These are phyloP conservation scores for Limonomyces culmigenus DNA, from an alignment of 1,284 basidiomycete species.

Conservation along the genomic window DNA sequence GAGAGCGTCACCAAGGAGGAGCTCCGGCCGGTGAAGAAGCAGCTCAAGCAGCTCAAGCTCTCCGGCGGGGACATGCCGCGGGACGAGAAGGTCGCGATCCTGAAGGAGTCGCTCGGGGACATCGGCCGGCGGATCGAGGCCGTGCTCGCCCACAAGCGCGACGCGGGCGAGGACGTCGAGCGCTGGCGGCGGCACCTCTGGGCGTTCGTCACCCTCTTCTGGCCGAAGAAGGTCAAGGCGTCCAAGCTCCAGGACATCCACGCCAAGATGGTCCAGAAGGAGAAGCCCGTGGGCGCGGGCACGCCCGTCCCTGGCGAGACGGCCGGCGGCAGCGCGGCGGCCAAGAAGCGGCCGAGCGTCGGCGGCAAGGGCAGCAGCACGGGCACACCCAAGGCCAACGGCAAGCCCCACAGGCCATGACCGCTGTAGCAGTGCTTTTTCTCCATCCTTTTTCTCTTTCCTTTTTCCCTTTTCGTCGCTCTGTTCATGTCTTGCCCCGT, in stretches of 20 bases:
- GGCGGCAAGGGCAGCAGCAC: no score
- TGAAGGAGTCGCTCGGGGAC: slow-evolving; percentile 90
- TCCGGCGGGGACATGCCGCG: slow-evolving; percentile 85
- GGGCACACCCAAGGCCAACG: no score
- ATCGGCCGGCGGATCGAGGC: slow-evolving; percentile 88
- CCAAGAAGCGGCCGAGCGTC: no score
- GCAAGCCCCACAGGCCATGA: no score
- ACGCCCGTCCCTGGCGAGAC: no score
- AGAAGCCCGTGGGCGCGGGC: no score
- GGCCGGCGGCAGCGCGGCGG: no score
- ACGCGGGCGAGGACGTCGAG: slow-evolving; percentile 62
- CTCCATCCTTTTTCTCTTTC: no score
- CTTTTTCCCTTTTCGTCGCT: no score
- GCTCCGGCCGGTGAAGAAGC: slow-evolving; percentile 91
- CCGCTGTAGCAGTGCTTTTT: no score
- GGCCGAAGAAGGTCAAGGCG: slow-evolving; percentile 93
- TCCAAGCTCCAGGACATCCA: slow-evolving; percentile 85
- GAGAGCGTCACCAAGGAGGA: slow-evolving; percentile 91
- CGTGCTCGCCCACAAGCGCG: slow-evolving; percentile 63
- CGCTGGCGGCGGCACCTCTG: slow-evolving; percentile 54
- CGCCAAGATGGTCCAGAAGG: slow-evolving; percentile 83
- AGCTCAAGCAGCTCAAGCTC: slow-evolving; percentile 91
- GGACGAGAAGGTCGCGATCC: slow-evolving; percentile 87
- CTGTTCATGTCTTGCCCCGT: no score
- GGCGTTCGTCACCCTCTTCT: slow-evolving; percentile 88